Percentiles rank a stretch among this genome's conserved stretches.
These are phyloP conservation scores for Onygena corvina DNA, from an alignment of 2,329 filamentous ascomycete species.

Conservation along the genomic window DNA sequence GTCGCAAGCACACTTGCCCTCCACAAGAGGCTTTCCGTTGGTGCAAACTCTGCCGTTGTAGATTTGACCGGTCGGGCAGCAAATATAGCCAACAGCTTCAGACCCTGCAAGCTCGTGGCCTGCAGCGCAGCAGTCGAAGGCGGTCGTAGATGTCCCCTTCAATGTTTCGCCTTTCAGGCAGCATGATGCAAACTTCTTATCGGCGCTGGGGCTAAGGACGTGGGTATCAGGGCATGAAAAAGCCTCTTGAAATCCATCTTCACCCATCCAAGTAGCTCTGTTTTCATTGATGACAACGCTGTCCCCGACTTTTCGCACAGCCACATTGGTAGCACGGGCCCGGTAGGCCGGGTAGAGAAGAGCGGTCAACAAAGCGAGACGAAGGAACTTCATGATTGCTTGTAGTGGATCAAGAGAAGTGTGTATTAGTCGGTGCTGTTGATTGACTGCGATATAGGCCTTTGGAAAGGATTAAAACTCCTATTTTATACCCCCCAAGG, in stretches of 20 bases:
- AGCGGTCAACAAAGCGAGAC: background rate
- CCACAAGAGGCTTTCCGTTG: background rate
- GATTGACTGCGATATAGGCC: background rate
- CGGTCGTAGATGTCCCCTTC: background rate
- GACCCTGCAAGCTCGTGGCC: constrained; percentile 6
- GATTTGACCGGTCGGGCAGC: background rate
- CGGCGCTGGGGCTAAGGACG: background rate
- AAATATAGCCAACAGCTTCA: constrained; percentile 1
- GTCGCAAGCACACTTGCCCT: background rate
- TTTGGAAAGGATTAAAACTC: background rate
- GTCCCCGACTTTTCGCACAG: constrained; percentile 1
- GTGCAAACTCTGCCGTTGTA: constrained; percentile 5
- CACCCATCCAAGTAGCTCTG: background rate
- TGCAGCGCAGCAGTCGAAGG: constrained; percentile 6
- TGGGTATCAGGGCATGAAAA: constrained; percentile 5
- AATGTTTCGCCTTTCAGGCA: background rate
- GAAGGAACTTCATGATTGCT: background rate
- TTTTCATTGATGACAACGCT: background rate
- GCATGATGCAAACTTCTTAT: constrained; percentile 1
- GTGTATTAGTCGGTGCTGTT: background rate
- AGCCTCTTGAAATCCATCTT: constrained; percentile 1
- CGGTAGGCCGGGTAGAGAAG: background rate
- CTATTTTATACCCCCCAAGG: constrained; percentile 4
- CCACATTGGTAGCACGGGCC: background rate
- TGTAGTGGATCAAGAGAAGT: background rate